These are phyloP conservation scores for Beauveria sp. DNA, from an alignment of 2,329 filamentous ascomycete species.

Conservation along the genomic window DNA sequence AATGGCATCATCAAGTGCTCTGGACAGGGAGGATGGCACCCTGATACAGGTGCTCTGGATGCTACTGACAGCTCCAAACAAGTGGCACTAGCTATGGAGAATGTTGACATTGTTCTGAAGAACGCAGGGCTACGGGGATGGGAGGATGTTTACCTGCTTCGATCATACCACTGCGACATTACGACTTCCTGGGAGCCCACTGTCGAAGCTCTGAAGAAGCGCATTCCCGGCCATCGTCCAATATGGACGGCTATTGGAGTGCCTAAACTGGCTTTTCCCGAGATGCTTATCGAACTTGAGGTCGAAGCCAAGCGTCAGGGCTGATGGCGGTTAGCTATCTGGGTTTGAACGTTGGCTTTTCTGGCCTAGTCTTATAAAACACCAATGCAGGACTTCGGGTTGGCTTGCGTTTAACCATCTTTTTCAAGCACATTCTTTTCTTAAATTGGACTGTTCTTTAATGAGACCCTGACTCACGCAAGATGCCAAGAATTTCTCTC, in stretches of 20 bases:
- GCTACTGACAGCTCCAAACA: conserved; percentile 10
- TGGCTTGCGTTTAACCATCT: too few relatives aligned
- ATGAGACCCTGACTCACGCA: too few relatives aligned
- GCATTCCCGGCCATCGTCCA: background rate
- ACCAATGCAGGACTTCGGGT: too few relatives aligned
- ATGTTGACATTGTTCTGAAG: conserved; percentile 19
- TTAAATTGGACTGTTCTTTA: too few relatives aligned
- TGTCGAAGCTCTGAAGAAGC: background rate
- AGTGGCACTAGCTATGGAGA: conserved; percentile 14
- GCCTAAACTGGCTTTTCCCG: background rate
- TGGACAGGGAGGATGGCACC: conserved; percentile 18
- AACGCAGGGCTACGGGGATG: conserved; percentile 18
- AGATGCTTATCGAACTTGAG: background rate
- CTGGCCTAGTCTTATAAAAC: too few relatives aligned
- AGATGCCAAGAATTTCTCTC: too few relatives aligned
- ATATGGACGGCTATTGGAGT: background rate
- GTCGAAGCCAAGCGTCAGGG: background rate
- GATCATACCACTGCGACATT: conserved; percentile 19
- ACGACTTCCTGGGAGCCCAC: conserved; percentile 6
- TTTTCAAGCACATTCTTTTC: too few relatives aligned
- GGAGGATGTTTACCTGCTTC: conserved; percentile 21
- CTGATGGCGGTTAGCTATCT: too few relatives aligned
- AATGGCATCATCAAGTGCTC: conserved; percentile 19
- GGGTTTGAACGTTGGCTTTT: too few relatives aligned
- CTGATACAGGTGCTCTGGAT: conserved; percentile 13